Percentiles rank a stretch among this genome's conserved stretches.
These are phyloP conservation scores for Arthrobotrys entomopaga DNA, from an alignment of 2,329 filamentous ascomycete species.

Conservation along the genomic window DNA sequence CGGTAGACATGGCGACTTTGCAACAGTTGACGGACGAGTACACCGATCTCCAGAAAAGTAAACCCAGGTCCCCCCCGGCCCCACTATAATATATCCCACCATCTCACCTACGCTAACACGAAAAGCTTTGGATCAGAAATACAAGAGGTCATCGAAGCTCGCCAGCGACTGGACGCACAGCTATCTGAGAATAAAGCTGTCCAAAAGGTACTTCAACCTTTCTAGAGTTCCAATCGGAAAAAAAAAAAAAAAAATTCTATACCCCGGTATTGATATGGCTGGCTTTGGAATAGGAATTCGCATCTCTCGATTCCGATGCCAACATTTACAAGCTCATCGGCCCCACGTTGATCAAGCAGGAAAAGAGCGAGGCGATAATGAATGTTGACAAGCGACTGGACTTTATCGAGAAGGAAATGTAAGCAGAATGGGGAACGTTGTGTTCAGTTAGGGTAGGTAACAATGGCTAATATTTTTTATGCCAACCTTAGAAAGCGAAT, in stretches of 20 bases:
- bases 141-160: slow-evolving; percentile 76
- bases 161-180: slow-evolving; percentile 93
- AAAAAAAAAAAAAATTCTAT: no score
- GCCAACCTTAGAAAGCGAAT: slow-evolving; percentile 69
- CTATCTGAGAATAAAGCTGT: slow-evolving; percentile 92
- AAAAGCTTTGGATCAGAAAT: slow-evolving; percentile 71
- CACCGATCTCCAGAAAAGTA: slow-evolving; percentile 85
- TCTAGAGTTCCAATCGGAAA: no score
- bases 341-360: slow-evolving; percentile 92
- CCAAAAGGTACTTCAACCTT: slow-evolving; percentile 71
- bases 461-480: slow-evolving; percentile 30
- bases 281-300: slow-evolving; percentile 74
- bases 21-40: slow-evolving; percentile 88
- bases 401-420: slow-evolving; percentile 96
- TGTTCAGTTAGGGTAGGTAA: neutral
- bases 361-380: slow-evolving; percentile 86
- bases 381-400: slow-evolving; percentile 90
- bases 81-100: neutral
- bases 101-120: neutral
- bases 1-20: slow-evolving; percentile 72
- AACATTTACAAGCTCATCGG: slow-evolving; percentile 97
- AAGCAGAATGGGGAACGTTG: slow-evolving; percentile 59
- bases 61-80: slow-evolving; percentile 55
- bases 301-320: slow-evolving; percentile 78
- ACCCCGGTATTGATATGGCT: no score